phyloP scores from a whole-genome alignment of 192 early-diverging fungal species.

The Coemansia sp. region DNA sequence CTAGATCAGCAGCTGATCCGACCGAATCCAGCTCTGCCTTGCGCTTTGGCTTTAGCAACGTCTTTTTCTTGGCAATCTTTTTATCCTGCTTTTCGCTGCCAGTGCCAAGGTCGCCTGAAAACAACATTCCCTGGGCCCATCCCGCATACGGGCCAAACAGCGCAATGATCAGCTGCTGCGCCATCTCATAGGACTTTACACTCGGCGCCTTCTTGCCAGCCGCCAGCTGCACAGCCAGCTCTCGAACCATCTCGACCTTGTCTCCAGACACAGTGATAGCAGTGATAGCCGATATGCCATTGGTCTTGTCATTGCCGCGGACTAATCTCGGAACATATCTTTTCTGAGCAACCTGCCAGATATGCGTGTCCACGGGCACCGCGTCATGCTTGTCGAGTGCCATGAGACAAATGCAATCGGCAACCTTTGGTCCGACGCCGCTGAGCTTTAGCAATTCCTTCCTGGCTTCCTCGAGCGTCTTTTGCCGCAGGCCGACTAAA shows the following conservation, averaged over 20 bases:
- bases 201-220: conserved; percentile 60
- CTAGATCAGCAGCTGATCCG: not conserved
- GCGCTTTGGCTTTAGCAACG: conserved; percentile 13
- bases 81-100: conserved; percentile 8
- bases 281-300: not conserved
- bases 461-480: conserved; percentile 59
- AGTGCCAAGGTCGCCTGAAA: conserved; percentile 48
- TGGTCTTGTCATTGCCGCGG: not conserved
- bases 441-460: conserved; percentile 63
- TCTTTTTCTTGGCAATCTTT: conserved; percentile 4
- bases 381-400: conserved; percentile 78
- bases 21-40: conserved; percentile 7
- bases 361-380: conserved; percentile 92
- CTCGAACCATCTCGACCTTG: conserved; percentile 20
- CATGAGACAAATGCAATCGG: conserved; percentile 94
- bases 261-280: conserved; percentile 8
- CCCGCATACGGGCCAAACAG: conserved; percentile 80
- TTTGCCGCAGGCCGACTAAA: conserved; percentile 60
- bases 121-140: conserved; percentile 71
- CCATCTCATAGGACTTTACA: conserved; percentile 61
- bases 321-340: conserved; percentile 62
- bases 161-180: conserved; percentile 67
- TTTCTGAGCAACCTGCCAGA: conserved; percentile 88
- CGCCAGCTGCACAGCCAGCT: conserved; percentile 22
- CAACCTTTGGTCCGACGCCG: conserved; percentile 95